A percentile compares a stretch with the other conserved stretches of the same genome.
phyloP scores from a whole-genome alignment of 2,329 filamentous ascomycete genomes.

The Penicillium nordicum region DNA sequence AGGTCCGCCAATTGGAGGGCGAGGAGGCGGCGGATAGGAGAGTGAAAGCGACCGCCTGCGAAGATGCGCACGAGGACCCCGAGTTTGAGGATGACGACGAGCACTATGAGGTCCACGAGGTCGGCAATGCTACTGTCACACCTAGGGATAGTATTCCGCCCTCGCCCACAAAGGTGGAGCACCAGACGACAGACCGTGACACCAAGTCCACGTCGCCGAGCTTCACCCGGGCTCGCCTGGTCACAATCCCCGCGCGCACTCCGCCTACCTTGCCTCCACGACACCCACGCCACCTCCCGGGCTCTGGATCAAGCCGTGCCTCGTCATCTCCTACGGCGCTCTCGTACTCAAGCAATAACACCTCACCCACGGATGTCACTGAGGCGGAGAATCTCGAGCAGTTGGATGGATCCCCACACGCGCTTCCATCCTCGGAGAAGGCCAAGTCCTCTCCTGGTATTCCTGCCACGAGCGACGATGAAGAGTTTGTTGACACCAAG shows the following conservation, averaged over 20 bases:
- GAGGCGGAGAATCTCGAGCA: conserved; percentile 22
- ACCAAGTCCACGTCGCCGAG: conserved; percentile 62
- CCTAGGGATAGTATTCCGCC: conserved; percentile 42
- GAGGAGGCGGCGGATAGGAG: conserved; percentile 13
- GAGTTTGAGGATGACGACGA: conserved; percentile 25
- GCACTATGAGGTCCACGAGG: conserved; percentile 38
- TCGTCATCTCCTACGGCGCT: conserved; percentile 25
- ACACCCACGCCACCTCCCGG: conserved; percentile 54
- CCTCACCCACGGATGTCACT: conserved; percentile 19
- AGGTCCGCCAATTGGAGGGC: conserved; percentile 5
- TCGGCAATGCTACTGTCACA: conserved; percentile 54
- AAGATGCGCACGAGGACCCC: conserved; percentile 13
- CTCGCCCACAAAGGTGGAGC: conserved; percentile 22
- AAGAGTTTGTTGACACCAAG: conserved; percentile 21
- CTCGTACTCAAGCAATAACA: conserved; percentile 25
- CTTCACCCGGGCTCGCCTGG: conserved; percentile 72
- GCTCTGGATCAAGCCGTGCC: conserved; percentile 22
- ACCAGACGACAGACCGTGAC: conserved; percentile 55
- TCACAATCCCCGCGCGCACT: conserved; percentile 70
- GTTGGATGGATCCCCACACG: conserved; percentile 8
- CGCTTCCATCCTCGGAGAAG: conserved; percentile 12
- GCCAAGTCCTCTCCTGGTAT: conserved; percentile 18
- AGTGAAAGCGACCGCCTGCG: conserved; percentile 7
- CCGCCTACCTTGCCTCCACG: conserved; percentile 74
- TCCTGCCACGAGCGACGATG: conserved; percentile 25